Percentiles rank a stretch among this genome's conserved stretches.
Evolutionary conservation across 176 grass and related monocot species (phyloP).

Genomic region (Coix lacrymajobi): DNA sequence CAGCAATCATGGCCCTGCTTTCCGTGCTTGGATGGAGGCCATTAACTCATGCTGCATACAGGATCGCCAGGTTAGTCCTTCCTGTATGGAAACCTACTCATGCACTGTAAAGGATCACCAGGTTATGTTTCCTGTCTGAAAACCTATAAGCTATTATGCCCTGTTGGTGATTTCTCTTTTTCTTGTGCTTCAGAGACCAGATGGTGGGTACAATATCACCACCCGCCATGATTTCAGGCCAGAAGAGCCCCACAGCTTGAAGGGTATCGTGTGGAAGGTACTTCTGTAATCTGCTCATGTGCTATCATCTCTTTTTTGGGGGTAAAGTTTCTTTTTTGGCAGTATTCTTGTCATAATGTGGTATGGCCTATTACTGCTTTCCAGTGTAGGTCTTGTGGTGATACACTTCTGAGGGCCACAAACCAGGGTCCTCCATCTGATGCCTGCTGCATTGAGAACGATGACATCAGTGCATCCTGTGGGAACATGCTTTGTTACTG

Average conservation of each 20-base stretch:
- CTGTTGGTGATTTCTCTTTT: slow-evolving; percentile 18
- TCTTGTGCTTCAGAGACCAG: slow-evolving; percentile 48
- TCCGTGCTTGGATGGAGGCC: slow-evolving; percentile 64
- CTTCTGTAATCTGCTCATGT: not conserved
- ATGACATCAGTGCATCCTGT: slow-evolving; percentile 21
- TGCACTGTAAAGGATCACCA: not conserved
- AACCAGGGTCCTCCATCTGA: slow-evolving; percentile 33
- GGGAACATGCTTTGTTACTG: slow-evolving; percentile 50
- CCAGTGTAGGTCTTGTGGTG: slow-evolving; percentile 55
- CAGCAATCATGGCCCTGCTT: slow-evolving; percentile 50
- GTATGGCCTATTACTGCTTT: slow-evolving; percentile 26
- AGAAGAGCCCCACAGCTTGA: slow-evolving; percentile 28
- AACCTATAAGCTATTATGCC: not conserved
- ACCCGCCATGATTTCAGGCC: slow-evolving; percentile 53
- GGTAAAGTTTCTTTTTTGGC: not conserved
- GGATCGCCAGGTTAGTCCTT: slow-evolving; percentile 55
- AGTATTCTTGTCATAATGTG: not conserved
- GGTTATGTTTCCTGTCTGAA: slow-evolving; percentile 31
- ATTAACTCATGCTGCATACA: slow-evolving; percentile 43
- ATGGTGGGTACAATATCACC: slow-evolving; percentile 61
- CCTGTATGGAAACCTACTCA: slow-evolving; percentile 9
- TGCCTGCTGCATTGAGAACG: slow-evolving; percentile 60
- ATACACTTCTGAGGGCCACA: slow-evolving; percentile 34
- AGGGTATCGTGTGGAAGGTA: slow-evolving; percentile 50
- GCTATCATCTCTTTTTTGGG: not conserved